Percentiles rank a stretch among this genome's conserved stretches.
These are phyloP conservation scores for Coriaria nepalensis DNA, from an alignment of 306 rosid species.

Conservation along the genomic window DNA sequence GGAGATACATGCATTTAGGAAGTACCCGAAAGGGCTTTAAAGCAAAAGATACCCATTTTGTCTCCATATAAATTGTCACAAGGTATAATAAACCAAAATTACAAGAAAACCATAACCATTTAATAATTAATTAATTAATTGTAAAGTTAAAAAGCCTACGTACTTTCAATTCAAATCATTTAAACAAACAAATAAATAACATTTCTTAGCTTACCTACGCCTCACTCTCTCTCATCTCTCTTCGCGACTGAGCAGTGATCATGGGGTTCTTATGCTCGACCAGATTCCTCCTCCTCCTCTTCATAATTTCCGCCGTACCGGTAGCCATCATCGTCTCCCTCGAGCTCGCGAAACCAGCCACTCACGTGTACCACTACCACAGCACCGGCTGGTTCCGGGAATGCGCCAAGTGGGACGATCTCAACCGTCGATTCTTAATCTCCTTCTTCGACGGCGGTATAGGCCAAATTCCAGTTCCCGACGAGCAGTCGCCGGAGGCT, in stretches of 20 bases:
- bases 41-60: too few species aligned
- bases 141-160: too few species aligned
- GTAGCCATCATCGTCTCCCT: slow-evolving; percentile 50
- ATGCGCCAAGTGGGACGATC: slow-evolving; percentile 69
- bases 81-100: too few species aligned
- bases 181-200: neutral
- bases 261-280: slow-evolving; percentile 30
- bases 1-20: too few species aligned
- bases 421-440: slow-evolving; percentile 43
- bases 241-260: neutral
- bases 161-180: too few species aligned
- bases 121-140: too few species aligned
- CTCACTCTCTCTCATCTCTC: too few species aligned
- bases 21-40: too few species aligned
- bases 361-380: slow-evolving; percentile 62
- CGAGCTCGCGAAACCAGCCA: slow-evolving; percentile 41
- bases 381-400: slow-evolving; percentile 58
- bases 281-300: slow-evolving; percentile 26
- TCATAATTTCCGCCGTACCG: slow-evolving; percentile 54
- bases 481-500: slow-evolving; percentile 9
- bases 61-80: too few species aligned
- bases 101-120: too few species aligned
- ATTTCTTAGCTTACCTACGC: too few species aligned
- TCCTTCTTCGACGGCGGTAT: slow-evolving; percentile 56
- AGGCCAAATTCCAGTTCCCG: slow-evolving; percentile 35